Evolutionary conservation across 768 basidiomycete genomes (phyloP).

Genomic region (Naganishia friedmannii): DNA sequence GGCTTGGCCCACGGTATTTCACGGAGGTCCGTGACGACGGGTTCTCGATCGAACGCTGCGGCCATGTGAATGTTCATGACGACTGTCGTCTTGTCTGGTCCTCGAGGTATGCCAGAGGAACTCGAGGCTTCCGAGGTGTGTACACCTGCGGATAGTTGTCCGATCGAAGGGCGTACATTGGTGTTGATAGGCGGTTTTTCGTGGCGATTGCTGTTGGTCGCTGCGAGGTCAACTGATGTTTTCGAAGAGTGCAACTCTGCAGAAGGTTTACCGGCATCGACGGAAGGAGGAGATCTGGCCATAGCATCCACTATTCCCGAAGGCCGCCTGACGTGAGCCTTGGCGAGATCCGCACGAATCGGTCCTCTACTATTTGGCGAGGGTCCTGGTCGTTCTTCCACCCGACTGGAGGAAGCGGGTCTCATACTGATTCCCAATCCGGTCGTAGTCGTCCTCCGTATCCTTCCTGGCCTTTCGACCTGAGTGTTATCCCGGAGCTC

Average conservation of each 20-base stretch:
- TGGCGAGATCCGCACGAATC: neutral
- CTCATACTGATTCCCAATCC: neutral
- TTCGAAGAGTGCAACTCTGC: constrained; percentile 5
- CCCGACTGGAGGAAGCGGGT: neutral
- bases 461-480: neutral
- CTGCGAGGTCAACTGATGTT: neutral
- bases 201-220: neutral
- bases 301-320: constrained; percentile 15
- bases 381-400: neutral
- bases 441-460: neutral
- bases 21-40: constrained; percentile 25
- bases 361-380: neutral
- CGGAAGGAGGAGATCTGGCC: constrained; percentile 10
- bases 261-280: neutral
- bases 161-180: neutral
- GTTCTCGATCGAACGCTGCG: constrained; percentile 27
- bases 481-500: neutral
- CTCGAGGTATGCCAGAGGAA: neutral
- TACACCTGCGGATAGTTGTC: neutral
- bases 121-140: neutral
- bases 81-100: constrained; percentile 8
- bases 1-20: constrained; percentile 31
- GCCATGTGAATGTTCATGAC: constrained; percentile 33
- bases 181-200: neutral
- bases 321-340: constrained; percentile 3